Percentiles rank a stretch among this genome's conserved stretches.
Conservation (phyloP, 805 yeast genomes). For the Schwanniomyces polymorphus region DNA sequence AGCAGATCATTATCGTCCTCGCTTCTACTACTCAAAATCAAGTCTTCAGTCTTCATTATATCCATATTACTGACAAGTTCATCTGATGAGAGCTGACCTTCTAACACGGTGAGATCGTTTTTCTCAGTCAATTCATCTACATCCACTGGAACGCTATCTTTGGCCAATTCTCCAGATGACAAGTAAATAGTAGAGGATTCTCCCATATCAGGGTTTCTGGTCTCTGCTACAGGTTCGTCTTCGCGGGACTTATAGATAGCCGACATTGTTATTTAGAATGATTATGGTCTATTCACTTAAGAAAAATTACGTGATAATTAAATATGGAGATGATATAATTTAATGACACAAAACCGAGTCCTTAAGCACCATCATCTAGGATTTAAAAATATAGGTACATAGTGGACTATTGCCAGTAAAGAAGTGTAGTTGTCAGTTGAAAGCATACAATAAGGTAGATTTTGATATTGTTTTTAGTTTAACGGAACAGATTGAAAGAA, state of each 20-base stretch:
- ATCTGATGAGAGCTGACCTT: constrained; percentile 29
- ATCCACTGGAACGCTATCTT: not conserved
- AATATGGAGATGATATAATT: not conserved
- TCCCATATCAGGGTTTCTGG: not conserved
- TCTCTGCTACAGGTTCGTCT: not conserved
- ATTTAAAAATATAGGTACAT: too few relatives aligned
- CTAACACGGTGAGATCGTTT: constrained; percentile 21
- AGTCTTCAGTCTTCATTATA: constrained; percentile 23
- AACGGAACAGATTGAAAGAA: not conserved
- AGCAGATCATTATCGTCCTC: constrained; percentile 8
- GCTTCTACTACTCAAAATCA: constrained; percentile 19
- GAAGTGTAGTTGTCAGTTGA: not conserved
- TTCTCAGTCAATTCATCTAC: constrained; percentile 7
- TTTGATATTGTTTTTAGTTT: not conserved
- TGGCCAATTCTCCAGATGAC: not conserved
- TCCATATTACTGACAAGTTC: constrained; percentile 28
- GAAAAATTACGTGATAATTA: not conserved
- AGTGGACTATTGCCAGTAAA: not conserved
- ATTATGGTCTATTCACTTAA: not conserved
- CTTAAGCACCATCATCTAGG: not conserved
- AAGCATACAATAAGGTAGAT: not conserved
- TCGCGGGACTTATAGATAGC: not conserved
- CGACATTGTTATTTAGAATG: not conserved
- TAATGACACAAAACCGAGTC: not conserved
- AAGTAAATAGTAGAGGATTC: not conserved